Base-by-base conservation (phyloP, 1,284 basidiomycete species). In the Inonotus hispidus region DNA sequence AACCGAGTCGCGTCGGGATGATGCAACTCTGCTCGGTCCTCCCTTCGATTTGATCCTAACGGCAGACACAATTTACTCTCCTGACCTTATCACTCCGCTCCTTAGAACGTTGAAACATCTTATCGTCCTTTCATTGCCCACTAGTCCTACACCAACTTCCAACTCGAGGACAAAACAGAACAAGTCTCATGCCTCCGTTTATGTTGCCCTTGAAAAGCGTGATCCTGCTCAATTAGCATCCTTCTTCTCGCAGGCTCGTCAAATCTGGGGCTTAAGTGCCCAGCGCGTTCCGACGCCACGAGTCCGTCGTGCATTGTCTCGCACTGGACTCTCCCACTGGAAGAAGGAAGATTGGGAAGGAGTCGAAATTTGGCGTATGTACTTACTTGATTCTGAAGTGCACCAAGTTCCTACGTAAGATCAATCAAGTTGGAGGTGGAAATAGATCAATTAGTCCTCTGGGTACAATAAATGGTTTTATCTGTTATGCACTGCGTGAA, bases 31-130 rank as follows among this genome's bases (percentile, higher is more conserved):
- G 46, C 74, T 81, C 14, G 62, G 66, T 11, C 81, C 82, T 21
- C 84, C 84, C 0, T 89, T 90, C 74, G 89, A 95, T 73, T 78
- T 94, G 63, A 86, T 96, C 65, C 72, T 92, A 60, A 87, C 92
- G 16, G 87, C 93, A 60, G 94, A 97, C 73, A 95, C 94, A 0
- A 75, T 95, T 58, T 96, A 95, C 71, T 73, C 79, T 32, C 70
- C 80, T 1, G 74, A 80, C 7, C 84, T 95, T 55, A 73, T 88
- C 32, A 70, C 79, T 16, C 90, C 90, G 0, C 83, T 96, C 52
- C 79, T 94, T 49, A 79, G 81, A 47, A 84, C 89, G n/a, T 72
- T 93, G 5, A 78, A 79, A 47, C 72, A 75, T 37, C 75, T 90
- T 41, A 79, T 80, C 68, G 69, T 70, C 35, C 64, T 73, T 58